Conservation (phyloP, 2,329 filamentous ascomycete species). For the Penicillium sp. region DNA sequence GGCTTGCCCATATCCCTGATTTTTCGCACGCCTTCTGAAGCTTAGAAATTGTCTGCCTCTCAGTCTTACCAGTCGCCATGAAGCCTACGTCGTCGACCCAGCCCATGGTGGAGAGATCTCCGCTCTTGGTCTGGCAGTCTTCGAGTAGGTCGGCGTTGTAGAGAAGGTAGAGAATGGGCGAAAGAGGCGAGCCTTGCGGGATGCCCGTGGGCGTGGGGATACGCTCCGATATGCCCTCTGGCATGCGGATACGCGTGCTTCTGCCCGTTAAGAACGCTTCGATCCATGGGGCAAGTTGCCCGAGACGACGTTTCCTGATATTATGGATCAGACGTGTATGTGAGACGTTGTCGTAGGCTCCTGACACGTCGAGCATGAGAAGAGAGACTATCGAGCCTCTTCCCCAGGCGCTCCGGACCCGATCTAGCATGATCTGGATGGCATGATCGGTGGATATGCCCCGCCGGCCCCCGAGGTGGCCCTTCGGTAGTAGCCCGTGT, state of each 20-base stretch:
- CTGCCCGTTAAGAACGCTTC: background rate
- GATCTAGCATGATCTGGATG: slow-evolving; percentile 10
- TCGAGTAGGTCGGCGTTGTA: slow-evolving; percentile 29
- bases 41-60: background rate
- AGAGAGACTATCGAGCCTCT: background rate
- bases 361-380: slow-evolving; percentile 11
- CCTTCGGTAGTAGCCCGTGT: slow-evolving; percentile 1
- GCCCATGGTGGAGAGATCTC: background rate
- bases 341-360: slow-evolving; percentile 15
- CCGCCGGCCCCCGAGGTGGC: slow-evolving; percentile 11
- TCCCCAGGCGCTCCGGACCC: slow-evolving; percentile 4
- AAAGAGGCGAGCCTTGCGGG: slow-evolving; percentile 24
- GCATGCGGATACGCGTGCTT: background rate
- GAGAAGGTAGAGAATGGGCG: slow-evolving; percentile 28
- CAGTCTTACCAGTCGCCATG: background rate
- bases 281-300: background rate
- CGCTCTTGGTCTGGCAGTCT: background rate
- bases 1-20: background rate
- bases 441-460: slow-evolving; percentile 16
- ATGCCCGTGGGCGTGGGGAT: slow-evolving; percentile 16
- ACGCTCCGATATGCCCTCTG: background rate
- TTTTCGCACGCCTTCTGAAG: background rate
- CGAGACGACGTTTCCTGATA: background rate
- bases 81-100: slow-evolving; percentile 11
- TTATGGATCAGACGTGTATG: background rate